Conservation (phyloP, 2,329 filamentous ascomycete species). For the Periconia digitata region DNA sequence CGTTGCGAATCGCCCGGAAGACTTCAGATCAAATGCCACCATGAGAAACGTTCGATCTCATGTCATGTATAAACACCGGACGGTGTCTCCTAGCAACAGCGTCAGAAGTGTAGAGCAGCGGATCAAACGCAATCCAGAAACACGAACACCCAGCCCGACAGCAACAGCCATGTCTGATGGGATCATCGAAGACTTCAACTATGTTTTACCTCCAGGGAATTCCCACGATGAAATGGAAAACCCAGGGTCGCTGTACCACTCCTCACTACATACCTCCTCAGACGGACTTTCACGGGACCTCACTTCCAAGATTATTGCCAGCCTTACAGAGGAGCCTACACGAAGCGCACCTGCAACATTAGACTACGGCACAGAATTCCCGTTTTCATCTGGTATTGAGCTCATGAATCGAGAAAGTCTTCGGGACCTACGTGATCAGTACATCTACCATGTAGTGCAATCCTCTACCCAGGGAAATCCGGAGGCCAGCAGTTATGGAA, state of each 20-base stretch:
- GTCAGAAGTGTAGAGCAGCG: conserved; percentile 19
- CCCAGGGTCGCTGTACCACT: conserved; percentile 11
- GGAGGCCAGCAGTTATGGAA: too few relatives aligned
- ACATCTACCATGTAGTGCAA: conserved; percentile 18
- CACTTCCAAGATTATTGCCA: conserved; percentile 26
- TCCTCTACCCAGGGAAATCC: conserved; percentile 24
- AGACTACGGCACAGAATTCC: conserved; percentile 23
- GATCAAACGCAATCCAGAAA: conserved; percentile 8
- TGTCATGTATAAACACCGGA: conserved; percentile 41
- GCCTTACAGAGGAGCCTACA: conserved; percentile 21
- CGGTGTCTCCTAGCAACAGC: conserved; percentile 21
- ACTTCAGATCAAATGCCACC: conserved; percentile 32
- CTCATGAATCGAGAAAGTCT: conserved; percentile 15
- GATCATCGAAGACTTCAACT: conserved; percentile 11
- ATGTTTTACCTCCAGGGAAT: conserved; percentile 12
- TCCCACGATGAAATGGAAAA: conserved; percentile 20
- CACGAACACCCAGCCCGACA: conserved; percentile 26
- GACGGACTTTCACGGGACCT: conserved; percentile 22
- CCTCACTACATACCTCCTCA: conserved; percentile 21
- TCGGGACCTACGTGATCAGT: conserved; percentile 25
- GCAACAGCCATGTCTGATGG: conserved; percentile 16
- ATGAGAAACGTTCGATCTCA: conserved; percentile 41
- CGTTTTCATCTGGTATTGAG: conserved; percentile 17
- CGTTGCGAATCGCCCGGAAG: conserved; percentile 36
- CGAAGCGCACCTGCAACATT: conserved; percentile 25